Conservation (phyloP, 805 yeast species). For the Ogataea methylovora region DNA sequence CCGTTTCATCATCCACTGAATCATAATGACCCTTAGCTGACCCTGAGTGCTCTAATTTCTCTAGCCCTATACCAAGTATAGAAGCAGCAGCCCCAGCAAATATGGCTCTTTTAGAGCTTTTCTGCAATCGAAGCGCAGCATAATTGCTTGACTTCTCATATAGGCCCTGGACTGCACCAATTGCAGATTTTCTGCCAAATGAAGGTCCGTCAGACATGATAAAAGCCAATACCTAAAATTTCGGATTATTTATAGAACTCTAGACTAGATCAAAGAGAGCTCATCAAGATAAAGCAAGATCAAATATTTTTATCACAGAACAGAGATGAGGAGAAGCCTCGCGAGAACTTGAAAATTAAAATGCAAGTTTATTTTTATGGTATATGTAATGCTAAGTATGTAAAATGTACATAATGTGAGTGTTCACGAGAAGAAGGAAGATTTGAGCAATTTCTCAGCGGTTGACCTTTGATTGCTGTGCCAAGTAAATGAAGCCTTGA, state of each 20-base stretch:
- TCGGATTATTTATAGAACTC: too few species aligned
- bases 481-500: constrained; percentile 26
- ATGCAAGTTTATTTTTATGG: too few species aligned
- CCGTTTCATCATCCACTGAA: constrained; percentile 14
- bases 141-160: constrained; percentile 17
- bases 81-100: constrained; percentile 38
- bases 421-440: constrained; percentile 24
- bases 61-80: constrained; percentile 36
- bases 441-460: constrained; percentile 20
- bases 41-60: constrained; percentile 20
- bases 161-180: constrained; percentile 14
- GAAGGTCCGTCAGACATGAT: too few species aligned
- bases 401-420: too few species aligned
- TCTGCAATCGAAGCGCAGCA: constrained; percentile 7
- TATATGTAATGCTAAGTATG: too few species aligned
- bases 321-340: too few species aligned
- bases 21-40: constrained; percentile 7
- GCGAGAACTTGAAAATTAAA: too few species aligned
- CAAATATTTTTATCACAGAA: too few species aligned
- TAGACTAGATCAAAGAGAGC: too few species aligned
- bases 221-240: too few species aligned
- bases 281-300: too few species aligned
- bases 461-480: constrained; percentile 24
- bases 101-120: constrained; percentile 21
- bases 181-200: constrained; percentile 14